These are phyloP conservation scores for Chlorophyllum brunneum DNA, from an alignment of 768 basidiomycete genomes.

Conservation along the genomic window DNA sequence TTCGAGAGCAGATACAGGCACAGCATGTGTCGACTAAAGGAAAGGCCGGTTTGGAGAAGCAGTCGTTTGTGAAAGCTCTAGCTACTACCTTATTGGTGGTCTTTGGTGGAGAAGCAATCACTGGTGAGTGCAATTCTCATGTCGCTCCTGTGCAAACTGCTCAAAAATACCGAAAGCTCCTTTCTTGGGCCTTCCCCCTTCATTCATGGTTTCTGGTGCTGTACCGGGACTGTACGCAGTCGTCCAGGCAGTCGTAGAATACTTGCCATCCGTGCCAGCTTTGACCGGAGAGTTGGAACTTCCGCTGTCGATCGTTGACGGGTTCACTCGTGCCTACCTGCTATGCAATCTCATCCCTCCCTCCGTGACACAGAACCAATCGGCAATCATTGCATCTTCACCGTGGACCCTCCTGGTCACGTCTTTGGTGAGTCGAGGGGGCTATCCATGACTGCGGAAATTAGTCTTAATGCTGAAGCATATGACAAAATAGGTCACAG, in stretches of 20 bases:
- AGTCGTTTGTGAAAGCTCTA: slow-evolving; percentile 55
- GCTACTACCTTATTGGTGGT: slow-evolving; percentile 62
- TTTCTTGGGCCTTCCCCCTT: slow-evolving; percentile 61
- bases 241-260: slow-evolving; percentile 58
- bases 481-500: slow-evolving; percentile 44
- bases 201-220: slow-evolving; percentile 75
- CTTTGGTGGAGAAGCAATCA: slow-evolving; percentile 74
- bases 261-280: slow-evolving; percentile 52
- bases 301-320: slow-evolving; percentile 72
- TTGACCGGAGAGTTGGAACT: slow-evolving; percentile 59
- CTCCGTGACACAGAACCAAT: slow-evolving; percentile 50
- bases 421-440: slow-evolving; percentile 52
- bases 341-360: slow-evolving; percentile 78
- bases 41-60: slow-evolving; percentile 35
- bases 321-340: slow-evolving; percentile 73
- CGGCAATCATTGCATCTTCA: slow-evolving; percentile 50
- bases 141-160: background rate
- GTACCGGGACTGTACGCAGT: slow-evolving; percentile 58
- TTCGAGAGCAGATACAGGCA: slow-evolving; percentile 46
- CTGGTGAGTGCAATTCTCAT: slow-evolving; percentile 38
- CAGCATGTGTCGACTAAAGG: slow-evolving; percentile 42
- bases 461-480: background rate
- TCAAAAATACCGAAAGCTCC: slow-evolving; percentile 39
- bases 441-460: background rate
- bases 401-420: slow-evolving; percentile 76